phyloP scores from a whole-genome alignment of 1,284 basidiomycete species.

The Ganoderma meredithae region DNA sequence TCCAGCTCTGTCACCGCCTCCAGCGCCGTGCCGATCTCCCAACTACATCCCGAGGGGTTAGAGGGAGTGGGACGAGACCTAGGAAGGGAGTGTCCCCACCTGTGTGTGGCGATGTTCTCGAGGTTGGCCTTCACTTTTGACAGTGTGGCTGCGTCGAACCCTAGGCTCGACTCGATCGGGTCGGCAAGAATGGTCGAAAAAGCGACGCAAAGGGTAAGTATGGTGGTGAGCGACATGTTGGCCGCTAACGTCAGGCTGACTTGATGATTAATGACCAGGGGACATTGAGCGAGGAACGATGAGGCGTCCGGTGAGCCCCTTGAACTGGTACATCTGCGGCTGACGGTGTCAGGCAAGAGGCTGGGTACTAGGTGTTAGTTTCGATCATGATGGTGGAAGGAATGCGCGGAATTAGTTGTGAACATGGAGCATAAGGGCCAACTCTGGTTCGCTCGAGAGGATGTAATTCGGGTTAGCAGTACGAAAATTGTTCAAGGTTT shows the following conservation, averaged over 20 bases:
- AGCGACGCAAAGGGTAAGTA: slow-evolving; percentile 15
- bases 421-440: too few relatives aligned
- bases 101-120: slow-evolving; percentile 40
- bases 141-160: slow-evolving; percentile 32
- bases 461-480: too few relatives aligned
- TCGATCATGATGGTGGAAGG: not conserved
- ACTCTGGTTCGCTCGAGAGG: too few relatives aligned
- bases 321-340: too few relatives aligned
- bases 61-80: too few relatives aligned
- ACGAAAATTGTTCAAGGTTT: not conserved
- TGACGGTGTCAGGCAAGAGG: not conserved
- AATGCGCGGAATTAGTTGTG: not conserved
- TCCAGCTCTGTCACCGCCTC: slow-evolving; percentile 70
- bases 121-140: slow-evolving; percentile 37
- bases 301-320: too few relatives aligned
- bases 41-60: slow-evolving; percentile 47
- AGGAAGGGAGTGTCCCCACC: slow-evolving; percentile 30
- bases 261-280: not conserved
- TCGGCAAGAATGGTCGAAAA: slow-evolving; percentile 13
- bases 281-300: slow-evolving; percentile 2
- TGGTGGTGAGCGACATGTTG: slow-evolving; percentile 20
- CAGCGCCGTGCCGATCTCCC: slow-evolving; percentile 75
- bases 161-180: slow-evolving; percentile 13
- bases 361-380: not conserved
- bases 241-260: slow-evolving; percentile 4